phyloP scores from a whole-genome alignment of 2,329 filamentous ascomycete species.

The Ustulina deusta region DNA sequence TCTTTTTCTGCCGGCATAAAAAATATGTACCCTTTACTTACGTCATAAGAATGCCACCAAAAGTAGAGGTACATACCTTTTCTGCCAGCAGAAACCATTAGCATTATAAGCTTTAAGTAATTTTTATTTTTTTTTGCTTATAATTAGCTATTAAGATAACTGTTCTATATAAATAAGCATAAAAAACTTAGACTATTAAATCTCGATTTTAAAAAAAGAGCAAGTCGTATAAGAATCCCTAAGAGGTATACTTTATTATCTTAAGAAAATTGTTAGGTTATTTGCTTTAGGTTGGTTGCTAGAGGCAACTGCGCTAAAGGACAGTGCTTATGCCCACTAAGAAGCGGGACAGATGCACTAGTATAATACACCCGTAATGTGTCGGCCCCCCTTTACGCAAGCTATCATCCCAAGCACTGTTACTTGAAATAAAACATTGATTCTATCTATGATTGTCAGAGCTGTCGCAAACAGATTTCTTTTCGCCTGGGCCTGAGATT shows the following conservation, averaged over 20 bases:
- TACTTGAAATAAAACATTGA: conserved; percentile 8
- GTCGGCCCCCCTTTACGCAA: background rate
- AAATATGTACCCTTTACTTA: no score
- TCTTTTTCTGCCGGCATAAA: conserved; percentile 16
- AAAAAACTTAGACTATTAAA: conserved; percentile 7
- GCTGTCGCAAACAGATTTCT: no score
- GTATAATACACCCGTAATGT: background rate
- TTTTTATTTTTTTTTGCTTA: conserved; percentile 12
- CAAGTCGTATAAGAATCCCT: background rate
- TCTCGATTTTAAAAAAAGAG: conserved; percentile 1
- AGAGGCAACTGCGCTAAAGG: background rate
- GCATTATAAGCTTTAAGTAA: conserved; percentile 10
- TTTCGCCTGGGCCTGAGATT: background rate
- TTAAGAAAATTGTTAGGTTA: background rate
- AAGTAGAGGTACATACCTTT: conserved; percentile 12
- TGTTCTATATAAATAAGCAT: conserved; percentile 6
- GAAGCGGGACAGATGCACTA: no score
- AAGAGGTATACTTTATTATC: conserved; percentile 5
- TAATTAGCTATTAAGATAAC: conserved; percentile 1
- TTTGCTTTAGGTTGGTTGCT: background rate
- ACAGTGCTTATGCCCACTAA: background rate
- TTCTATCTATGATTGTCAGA: background rate
- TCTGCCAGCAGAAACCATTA: conserved; percentile 8
- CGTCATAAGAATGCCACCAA: background rate
- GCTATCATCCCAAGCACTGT: background rate